phyloP scores from a whole-genome alignment of 257 asterid genomes.

The Prunella vulgaris region DNA sequence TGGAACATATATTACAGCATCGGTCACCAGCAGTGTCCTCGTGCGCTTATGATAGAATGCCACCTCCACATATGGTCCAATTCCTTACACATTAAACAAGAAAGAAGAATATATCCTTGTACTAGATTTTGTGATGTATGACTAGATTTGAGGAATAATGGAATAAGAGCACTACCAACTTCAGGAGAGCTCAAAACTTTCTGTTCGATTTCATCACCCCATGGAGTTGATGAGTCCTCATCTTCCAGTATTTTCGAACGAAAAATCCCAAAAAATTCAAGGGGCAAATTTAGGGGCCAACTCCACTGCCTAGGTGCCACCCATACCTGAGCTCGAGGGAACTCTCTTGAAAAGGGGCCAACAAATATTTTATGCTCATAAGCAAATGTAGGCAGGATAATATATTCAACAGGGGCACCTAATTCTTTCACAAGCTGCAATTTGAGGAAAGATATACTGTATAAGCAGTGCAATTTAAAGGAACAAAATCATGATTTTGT shows the following conservation, averaged over 20 bases:
- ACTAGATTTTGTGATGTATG: neutral
- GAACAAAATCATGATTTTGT: no score
- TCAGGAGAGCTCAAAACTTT: constrained; percentile 90
- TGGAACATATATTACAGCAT: constrained; percentile 92
- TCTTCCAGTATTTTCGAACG: constrained; percentile 61
- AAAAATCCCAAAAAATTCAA: constrained; percentile 88
- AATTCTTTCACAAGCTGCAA: constrained; percentile 86
- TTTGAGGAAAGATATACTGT: neutral
- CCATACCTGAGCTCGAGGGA: constrained; percentile 88
- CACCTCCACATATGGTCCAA: constrained; percentile 97
- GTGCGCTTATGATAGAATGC: constrained; percentile 91
- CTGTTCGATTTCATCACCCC: constrained; percentile 90
- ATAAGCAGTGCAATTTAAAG: neutral
- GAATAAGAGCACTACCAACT: constrained; percentile 57
- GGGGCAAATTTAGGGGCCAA: constrained; percentile 89
- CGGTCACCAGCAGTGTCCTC: constrained; percentile 77
- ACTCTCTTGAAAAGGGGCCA: constrained; percentile 97
- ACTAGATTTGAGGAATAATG: neutral
- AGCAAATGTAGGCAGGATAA: constrained; percentile 87
- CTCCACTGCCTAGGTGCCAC: constrained; percentile 99
- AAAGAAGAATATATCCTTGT: neutral
- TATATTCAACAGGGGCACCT: constrained; percentile 77
- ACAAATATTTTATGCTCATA: constrained; percentile 95
- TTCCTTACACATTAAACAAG: constrained; percentile 43
- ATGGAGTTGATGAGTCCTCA: constrained; percentile 60